These are phyloP conservation scores for Lactarius sp. DNA, from an alignment of 768 basidiomycete species.

Conservation along the genomic window DNA sequence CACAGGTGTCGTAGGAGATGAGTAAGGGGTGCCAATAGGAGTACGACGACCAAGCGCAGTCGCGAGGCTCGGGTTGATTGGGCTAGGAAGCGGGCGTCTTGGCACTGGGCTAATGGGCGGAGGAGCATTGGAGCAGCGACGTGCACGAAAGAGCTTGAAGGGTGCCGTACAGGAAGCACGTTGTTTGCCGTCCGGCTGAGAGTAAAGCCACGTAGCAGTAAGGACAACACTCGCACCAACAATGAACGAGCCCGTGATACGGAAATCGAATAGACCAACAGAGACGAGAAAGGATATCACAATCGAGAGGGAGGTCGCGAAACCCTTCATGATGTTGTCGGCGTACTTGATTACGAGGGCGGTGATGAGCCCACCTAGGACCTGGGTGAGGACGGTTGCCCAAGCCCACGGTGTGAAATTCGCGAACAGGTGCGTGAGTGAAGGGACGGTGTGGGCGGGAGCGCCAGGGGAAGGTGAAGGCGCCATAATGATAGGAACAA, in stretches of 20 bases:
- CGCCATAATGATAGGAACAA: constrained; percentile 66
- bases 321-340: constrained; percentile 89
- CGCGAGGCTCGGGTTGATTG: constrained; percentile 12
- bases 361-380: constrained; percentile 87
- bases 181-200: constrained; percentile 47
- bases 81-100: constrained; percentile 16
- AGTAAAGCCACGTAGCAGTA: constrained; percentile 88
- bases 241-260: constrained; percentile 79
- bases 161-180: constrained; percentile 1
- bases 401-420: constrained; percentile 92
- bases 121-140: constrained; percentile 21
- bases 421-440: constrained; percentile 56
- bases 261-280: constrained; percentile 85
- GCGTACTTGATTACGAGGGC: constrained; percentile 94
- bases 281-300: constrained; percentile 93
- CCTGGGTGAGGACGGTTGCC: constrained; percentile 84
- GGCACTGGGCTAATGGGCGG: constrained; percentile 18
- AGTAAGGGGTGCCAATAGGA: constrained; percentile 21
- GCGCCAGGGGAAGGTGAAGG: constrained; percentile 33
- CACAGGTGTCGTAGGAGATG: constrained; percentile 24
- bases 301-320: constrained; percentile 92
- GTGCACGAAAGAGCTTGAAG: constrained; percentile 23
- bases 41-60: constrained; percentile 24
- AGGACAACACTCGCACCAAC: constrained; percentile 82
- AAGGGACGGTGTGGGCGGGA: constrained; percentile 31